phyloP scores from a whole-genome alignment of 768 basidiomycete species.

The Boletus edulis region DNA sequence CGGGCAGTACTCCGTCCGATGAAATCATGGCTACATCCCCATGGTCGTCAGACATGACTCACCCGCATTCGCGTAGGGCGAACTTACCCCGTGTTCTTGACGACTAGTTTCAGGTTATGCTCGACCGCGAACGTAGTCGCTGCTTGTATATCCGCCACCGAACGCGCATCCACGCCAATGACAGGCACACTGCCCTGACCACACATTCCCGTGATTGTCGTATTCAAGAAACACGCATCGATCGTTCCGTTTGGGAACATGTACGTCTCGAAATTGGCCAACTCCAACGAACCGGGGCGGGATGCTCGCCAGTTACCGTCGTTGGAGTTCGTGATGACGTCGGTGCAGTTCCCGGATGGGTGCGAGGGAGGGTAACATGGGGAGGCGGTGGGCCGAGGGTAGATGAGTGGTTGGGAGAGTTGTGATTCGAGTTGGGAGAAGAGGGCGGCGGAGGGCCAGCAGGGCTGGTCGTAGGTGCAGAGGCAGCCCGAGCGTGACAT shows the following conservation, averaged over 20 bases:
- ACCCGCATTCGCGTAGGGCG: not conserved
- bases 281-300: slow-evolving; percentile 40
- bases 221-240: slow-evolving; percentile 36
- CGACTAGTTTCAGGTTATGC: slow-evolving; percentile 15
- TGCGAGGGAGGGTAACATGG: slow-evolving; percentile 39
- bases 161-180: slow-evolving; percentile 22
- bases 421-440: slow-evolving; percentile 34
- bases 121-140: slow-evolving; percentile 20
- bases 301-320: slow-evolving; percentile 42
- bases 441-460: slow-evolving; percentile 40
- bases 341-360: slow-evolving; percentile 39
- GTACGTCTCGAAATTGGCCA: slow-evolving; percentile 32
- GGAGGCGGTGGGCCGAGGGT: slow-evolving; percentile 39
- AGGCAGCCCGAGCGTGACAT: slow-evolving; percentile 23
- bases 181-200: slow-evolving; percentile 20
- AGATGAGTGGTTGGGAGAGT: slow-evolving; percentile 44
- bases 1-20: slow-evolving; percentile 38
- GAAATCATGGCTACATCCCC: slow-evolving; percentile 33
- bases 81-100: slow-evolving; percentile 26
- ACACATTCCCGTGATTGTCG: slow-evolving; percentile 21
- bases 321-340: slow-evolving; percentile 23
- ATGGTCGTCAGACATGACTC: not conserved
- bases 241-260: slow-evolving; percentile 45
- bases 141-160: slow-evolving; percentile 17
- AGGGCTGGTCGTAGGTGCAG: slow-evolving; percentile 37